phyloP scores from a whole-genome alignment of 2,329 filamentous ascomycete species.

The Zopfia rhizophila region DNA sequence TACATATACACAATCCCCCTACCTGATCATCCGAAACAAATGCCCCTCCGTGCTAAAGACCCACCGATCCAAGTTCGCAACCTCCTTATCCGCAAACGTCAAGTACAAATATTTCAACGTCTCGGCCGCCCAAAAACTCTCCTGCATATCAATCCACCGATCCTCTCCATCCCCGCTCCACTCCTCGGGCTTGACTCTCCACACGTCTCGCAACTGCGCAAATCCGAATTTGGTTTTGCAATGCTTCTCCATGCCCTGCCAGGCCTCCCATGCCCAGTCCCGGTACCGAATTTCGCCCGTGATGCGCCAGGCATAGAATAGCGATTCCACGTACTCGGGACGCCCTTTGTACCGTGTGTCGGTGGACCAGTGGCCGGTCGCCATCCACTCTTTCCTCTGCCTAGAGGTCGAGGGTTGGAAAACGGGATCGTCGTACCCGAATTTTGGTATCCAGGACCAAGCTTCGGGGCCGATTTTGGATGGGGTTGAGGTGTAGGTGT shows the following conservation, averaged over 20 bases:
- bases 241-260: slow-evolving; percentile 46
- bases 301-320: slow-evolving; percentile 55
- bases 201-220: slow-evolving; percentile 51
- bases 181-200: slow-evolving; percentile 27
- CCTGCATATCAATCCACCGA: slow-evolving; percentile 49
- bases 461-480: slow-evolving; percentile 51
- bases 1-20: slow-evolving; percentile 14
- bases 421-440: slow-evolving; percentile 43
- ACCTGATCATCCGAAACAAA: slow-evolving; percentile 52
- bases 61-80: slow-evolving; percentile 53
- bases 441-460: slow-evolving; percentile 53
- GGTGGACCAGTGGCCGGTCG: slow-evolving; percentile 46
- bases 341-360: slow-evolving; percentile 48
- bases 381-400: slow-evolving; percentile 38
- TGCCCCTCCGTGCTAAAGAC: slow-evolving; percentile 58
- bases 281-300: slow-evolving; percentile 53
- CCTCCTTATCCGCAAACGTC: slow-evolving; percentile 49
- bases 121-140: slow-evolving; percentile 54
- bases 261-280: slow-evolving; percentile 56
- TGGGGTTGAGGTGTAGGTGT: slow-evolving; percentile 50
- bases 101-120: slow-evolving; percentile 55
- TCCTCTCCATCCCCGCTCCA: slow-evolving; percentile 31
- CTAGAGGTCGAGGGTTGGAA: slow-evolving; percentile 41
- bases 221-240: slow-evolving; percentile 53
- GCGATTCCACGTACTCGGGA: slow-evolving; percentile 52